Base-by-base conservation (phyloP, 2,329 filamentous ascomycete species). In the Cylindrodendrum hubeiense region DNA sequence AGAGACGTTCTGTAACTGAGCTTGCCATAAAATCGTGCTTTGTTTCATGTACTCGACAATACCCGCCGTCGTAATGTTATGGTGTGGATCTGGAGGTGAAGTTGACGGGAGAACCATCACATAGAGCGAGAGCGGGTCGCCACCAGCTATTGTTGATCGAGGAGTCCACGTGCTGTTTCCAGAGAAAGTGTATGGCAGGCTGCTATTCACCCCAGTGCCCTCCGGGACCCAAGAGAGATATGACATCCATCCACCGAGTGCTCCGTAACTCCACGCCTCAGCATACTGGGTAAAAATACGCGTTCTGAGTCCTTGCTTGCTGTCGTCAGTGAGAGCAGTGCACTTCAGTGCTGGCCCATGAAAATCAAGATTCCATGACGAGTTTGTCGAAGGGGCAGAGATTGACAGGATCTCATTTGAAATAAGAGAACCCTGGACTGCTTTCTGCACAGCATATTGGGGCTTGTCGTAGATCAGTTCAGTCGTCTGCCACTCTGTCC, bases 161-260 rank as follows among this genome's bases (percentile, higher is more conserved):
- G 52, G 52, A 5, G n/a, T 33, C 22, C 41, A 55, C 5, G 52
- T 30, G 24, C 15, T 12, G 28, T 55, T 55, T 30, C n/a, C 37
- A 5, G 4, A 5, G 17, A n/a, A 6, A 2, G 52, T 55, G 17
- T 43, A 55, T 3, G 52, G 52, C 19, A 55, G 17, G 26, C 52
- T 55, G n/a, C 52, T 55, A 13, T 55, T 55, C 3, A 43, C 22
- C 2, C 24, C 52, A 4, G 39, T 28, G 8, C n/a, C 52, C 5
- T 17, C 6, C 5, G 52, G 37, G 12, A 55, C 15, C 52, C 52
- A 55, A 15, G 52, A 30, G 39, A 55, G 52, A 30, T 55, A 55
- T 8, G 52, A 13, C 37, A 44, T 55, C 52, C 52, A 55, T 7
- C 19, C 4, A 21, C 41, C 34, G 8, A 39, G 12, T 12, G 22